phyloP scores from a whole-genome alignment of 805 yeast species.

The Saccharomycopsis microspora region DNA sequence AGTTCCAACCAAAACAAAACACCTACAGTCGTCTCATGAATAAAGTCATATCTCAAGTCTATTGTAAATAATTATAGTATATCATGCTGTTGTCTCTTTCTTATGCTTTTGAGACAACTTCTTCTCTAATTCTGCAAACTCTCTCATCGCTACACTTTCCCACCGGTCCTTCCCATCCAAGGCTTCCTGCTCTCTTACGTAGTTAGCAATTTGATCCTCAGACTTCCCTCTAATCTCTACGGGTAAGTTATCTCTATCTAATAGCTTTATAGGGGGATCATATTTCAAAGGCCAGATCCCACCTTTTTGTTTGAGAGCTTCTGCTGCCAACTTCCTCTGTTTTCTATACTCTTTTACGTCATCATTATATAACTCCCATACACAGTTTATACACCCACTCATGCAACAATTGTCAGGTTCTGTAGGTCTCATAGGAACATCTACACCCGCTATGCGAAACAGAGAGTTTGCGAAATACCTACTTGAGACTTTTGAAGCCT shows the following conservation, averaged over 20 bases:
- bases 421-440: constrained; percentile 65
- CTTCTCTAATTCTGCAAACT: constrained; percentile 76
- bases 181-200: constrained; percentile 26
- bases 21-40: no score
- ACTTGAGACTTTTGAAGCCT: constrained; percentile 13
- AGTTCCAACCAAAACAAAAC: no score
- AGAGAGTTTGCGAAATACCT: constrained; percentile 19
- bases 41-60: no score
- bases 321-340: constrained; percentile 47
- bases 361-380: constrained; percentile 88
- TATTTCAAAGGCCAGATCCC: constrained; percentile 57
- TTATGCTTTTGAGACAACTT: constrained; percentile 23
- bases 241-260: constrained; percentile 35
- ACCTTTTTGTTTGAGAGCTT: constrained; percentile 28
- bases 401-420: constrained; percentile 96
- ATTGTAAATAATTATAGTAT: no score
- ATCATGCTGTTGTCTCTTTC: no score
- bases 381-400: constrained; percentile 96
- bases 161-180: constrained; percentile 26
- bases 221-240: constrained; percentile 22
- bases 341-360: constrained; percentile 77
- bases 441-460: constrained; percentile 44
- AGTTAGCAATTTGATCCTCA: constrained; percentile 19
- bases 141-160: constrained; percentile 68
- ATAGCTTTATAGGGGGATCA: constrained; percentile 39